Base-by-base conservation (phyloP, 305 asterid genomes). In the Ajuga reptans region DNA sequence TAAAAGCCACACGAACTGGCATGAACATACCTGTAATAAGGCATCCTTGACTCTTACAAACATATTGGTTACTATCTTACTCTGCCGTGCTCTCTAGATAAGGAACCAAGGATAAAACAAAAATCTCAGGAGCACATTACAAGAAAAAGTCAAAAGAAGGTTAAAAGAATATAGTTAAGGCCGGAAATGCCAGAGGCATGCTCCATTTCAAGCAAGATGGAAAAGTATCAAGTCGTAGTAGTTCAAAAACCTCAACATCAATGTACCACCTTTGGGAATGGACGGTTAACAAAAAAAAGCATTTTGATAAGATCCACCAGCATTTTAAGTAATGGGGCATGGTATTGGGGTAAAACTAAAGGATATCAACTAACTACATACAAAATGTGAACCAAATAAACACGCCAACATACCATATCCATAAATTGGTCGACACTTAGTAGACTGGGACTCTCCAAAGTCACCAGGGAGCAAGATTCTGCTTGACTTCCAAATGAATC, bases 391-490 rank as follows among this genome's bases (percentile, higher is more conserved):
- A 31, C 31, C 24, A 52, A 41, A 34, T 24, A 51, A 7, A 41
- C 16, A 66, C 33, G 60, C 45, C 64, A 66, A 63, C 86, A 43
- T 92, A 88, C 96, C 82, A 91, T 89, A 71, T 91, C 95, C 68
- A 94, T 75, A 82, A 94, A 85, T 68, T 94, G 96, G 72, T 92
- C 83, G 27, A 89, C 96, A 56, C 89, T 85, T 81, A 91, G 78
- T 73, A 93, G 85, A 77, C 73, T 68, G 69, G 91, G 91, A 75
- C 84, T 86, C 65, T 78, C 89, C 71, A 80, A 33, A 33, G 89
- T 79, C 74, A 83, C 67, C 17, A 77, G 86, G 63, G 85, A 81
- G 81, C 80, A 66, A 59, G 85, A 59, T 77, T 81, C 81, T 46
- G 79, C 49, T 71, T 77, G 84, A 65, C 84, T 86, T 41, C 69